Base-by-base conservation (phyloP, 805 yeast species). In the Yamadazyma sp. region DNA sequence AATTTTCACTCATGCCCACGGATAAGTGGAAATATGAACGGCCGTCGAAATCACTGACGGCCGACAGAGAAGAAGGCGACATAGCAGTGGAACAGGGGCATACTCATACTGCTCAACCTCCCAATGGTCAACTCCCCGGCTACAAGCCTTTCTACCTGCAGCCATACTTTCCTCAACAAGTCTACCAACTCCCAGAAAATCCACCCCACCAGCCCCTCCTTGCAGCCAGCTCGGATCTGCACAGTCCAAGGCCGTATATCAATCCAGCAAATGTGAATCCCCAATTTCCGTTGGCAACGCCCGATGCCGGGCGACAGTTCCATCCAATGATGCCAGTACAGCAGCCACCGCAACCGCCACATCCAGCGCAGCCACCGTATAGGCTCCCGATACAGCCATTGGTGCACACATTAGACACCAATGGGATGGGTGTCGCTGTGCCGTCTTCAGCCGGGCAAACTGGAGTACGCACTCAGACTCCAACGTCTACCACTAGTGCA, bases 141-240 rank as follows among this genome's bases (percentile, higher is more conserved):
- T 28, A n/a, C n/a, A 28, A 28, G 20, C 19, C 31, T 7, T 28
- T 15, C 31, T 28, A 16, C 9, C 31, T 28, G 31, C 31, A 28
- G 14, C 31, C 31, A 10, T 28, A 15, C 18, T 28, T 15, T n/a
- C 31, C n/a, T 17, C 31, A 26, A 23, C 22, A 25, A 18, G 8
- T 25, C 11, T 30, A 30, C 25, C 33, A 9, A n/a, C 33, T 8
- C 4, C 4, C 33, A 19, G 25, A 18, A 18, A 6, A 6, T 4
- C 33, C 24, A n/a, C 33, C 33, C 16, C 6, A 11, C 10, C 10
- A 28, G 10, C 3, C 14, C 29, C 14, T 12, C 15, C 15, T 16
- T 9, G 14, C 15, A 13, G 9, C 14, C 14, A 14, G 16, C 5
- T 6, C n/a, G 5, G 25, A 4, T 3, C 25, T 11, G 25, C 25